Base-by-base conservation (phyloP, 1,284 basidiomycete species). In the Ustilago vetiveriae region DNA sequence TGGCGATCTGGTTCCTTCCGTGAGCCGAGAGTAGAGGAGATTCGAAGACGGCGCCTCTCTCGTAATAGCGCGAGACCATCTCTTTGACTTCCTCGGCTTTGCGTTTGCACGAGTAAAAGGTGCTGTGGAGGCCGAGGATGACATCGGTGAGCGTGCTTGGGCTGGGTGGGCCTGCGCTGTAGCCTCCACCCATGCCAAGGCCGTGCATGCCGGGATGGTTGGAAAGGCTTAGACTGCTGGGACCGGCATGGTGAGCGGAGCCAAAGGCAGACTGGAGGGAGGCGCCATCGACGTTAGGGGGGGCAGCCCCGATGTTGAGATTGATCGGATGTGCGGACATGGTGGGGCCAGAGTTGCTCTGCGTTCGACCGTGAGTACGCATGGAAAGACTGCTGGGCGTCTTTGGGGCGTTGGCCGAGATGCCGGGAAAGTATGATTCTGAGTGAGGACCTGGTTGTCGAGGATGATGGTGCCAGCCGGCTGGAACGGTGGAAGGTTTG, bases 61-160 rank as follows among this genome's bases (percentile, higher is more conserved):
- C 80, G 55, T 82, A 82, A 51, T 75, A 82, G 13, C 75, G 58
- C 41, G 55, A 55, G 14, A 82, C 76, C 73, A 77, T 81, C 51
- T 80, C 60, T 6, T 67, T 58, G 19, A 82, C 75, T 44, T 82
- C 74, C 14, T 76, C 76, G 1, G 71, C 60, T n/a, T 63, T 73
- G 38, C 78, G 73, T 46, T 81, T 81, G 27, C 67, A 72, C 9
- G 76, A 79, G 57, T 82, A 82, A 26, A 82, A 70, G 14, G 79
- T 80, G 32, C 63, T 64, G 54, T 81, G 80, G 10, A 82, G 53
- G 29, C 74, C 75, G 10, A 82, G 60, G 35, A 82, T 77, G 33
- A 79, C 74, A 49, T 82, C 79, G 11, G 80, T 82, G 19, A 82
- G 64, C 7, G 79, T 82, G 67, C 78, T 80, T 1, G 80, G 80